phyloP scores from a whole-genome alignment of 768 basidiomycete genomes.

The Tephrocybe sp. region DNA sequence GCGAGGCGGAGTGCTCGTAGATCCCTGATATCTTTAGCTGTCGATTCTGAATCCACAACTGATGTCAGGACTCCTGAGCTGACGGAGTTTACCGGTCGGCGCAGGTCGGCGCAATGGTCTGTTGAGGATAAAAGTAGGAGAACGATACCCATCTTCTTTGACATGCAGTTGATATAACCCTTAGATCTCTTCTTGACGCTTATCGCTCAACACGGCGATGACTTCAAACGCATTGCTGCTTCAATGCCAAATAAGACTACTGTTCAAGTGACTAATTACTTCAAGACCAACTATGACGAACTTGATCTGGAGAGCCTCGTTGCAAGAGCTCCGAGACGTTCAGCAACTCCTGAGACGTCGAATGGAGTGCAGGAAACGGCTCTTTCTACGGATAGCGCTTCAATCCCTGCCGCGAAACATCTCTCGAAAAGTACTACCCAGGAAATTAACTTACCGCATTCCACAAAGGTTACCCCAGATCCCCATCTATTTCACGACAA shows the following conservation, averaged over 20 bases:
- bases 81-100: slow-evolving; percentile 24
- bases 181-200: slow-evolving; percentile 52
- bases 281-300: slow-evolving; percentile 38
- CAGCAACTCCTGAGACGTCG: slow-evolving; percentile 29
- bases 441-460: slow-evolving; percentile 3
- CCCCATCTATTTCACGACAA: slow-evolving; percentile 1
- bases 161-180: slow-evolving; percentile 11
- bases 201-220: slow-evolving; percentile 58
- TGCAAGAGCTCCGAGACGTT: slow-evolving; percentile 38
- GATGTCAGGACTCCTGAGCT: slow-evolving; percentile 25
- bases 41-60: slow-evolving; percentile 32
- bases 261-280: slow-evolving; percentile 53
- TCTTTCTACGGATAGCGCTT: slow-evolving; percentile 16
- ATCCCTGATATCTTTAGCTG: slow-evolving; percentile 41
- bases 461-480: slow-evolving; percentile 17
- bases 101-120: slow-evolving; percentile 47
- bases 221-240: slow-evolving; percentile 68
- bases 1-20: slow-evolving; percentile 35
- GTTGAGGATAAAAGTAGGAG: slow-evolving; percentile 62
- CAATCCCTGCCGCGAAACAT: slow-evolving; percentile 13
- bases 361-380: slow-evolving; percentile 21
- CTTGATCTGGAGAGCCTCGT: slow-evolving; percentile 40
- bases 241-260: slow-evolving; percentile 66
- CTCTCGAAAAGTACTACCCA: too few relatives aligned
- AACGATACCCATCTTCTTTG: neutral